Evolutionary conservation across 495 filamentous ascomycete species (phyloP).

Genomic region (Melanomma pulvis-pyrius): DNA sequence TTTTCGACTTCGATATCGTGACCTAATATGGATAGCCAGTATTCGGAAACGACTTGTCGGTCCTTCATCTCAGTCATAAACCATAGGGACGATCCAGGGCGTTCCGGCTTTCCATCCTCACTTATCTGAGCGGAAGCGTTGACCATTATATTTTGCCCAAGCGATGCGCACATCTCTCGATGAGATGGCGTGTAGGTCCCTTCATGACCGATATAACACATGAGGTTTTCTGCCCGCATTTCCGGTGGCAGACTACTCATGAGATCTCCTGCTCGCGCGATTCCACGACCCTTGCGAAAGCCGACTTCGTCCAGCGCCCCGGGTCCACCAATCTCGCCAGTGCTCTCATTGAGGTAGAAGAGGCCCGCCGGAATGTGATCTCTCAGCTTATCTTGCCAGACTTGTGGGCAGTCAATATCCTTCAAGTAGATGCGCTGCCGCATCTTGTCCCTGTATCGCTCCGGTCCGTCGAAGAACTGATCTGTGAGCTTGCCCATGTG

Average conservation of each 20-base stretch:
- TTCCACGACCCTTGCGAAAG: slow-evolving; percentile 48
- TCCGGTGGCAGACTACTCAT: slow-evolving; percentile 87
- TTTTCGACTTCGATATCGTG: slow-evolving; percentile 96
- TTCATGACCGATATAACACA: slow-evolving; percentile 98
- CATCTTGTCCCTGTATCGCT: slow-evolving; percentile 68
- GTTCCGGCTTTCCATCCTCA: slow-evolving; percentile 67
- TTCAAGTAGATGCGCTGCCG: slow-evolving; percentile 90
- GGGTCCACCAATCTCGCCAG: slow-evolving; percentile 58
- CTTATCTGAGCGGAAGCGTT: slow-evolving; percentile 65
- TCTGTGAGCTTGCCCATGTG: slow-evolving; percentile 77
- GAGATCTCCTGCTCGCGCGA: slow-evolving; percentile 76
- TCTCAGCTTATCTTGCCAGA: slow-evolving; percentile 79
- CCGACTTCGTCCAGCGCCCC: slow-evolving; percentile 49
- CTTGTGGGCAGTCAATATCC: slow-evolving; percentile 86
- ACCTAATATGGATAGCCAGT: slow-evolving; percentile 86
- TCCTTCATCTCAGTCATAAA: slow-evolving; percentile 96
- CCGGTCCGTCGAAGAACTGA: slow-evolving; percentile 62
- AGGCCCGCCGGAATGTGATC: slow-evolving; percentile 74
- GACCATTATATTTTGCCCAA: slow-evolving; percentile 98
- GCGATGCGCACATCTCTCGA: slow-evolving; percentile 94
- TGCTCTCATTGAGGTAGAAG: slow-evolving; percentile 84
- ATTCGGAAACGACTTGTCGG: slow-evolving; percentile 82
- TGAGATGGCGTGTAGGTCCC: slow-evolving; percentile 96
- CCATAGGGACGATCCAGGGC: slow-evolving; percentile 89
- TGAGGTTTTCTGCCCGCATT: slow-evolving; percentile 92